A percentile compares a stretch with the other conserved stretches of the same genome.
Evolutionary conservation across 2,329 filamentous ascomycete species (phyloP).

Genomic region (Chaetomium strumarium): DNA sequence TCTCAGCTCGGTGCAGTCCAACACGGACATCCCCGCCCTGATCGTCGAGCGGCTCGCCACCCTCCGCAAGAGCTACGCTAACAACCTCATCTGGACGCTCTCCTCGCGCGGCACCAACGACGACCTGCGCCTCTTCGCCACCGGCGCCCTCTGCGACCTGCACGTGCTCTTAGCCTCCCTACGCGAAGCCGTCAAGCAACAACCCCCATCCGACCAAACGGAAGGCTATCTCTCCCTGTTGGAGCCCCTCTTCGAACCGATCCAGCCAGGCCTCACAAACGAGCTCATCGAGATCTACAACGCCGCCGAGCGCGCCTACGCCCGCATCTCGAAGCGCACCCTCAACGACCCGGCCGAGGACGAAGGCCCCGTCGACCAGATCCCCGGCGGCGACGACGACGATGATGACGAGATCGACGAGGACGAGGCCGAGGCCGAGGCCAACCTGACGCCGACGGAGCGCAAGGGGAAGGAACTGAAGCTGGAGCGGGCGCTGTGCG

Average conservation of each 20-base stretch:
- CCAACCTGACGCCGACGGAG: constrained; percentile 50
- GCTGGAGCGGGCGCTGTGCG: constrained; percentile 79
- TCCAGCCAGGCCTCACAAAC: constrained; percentile 56
- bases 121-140: constrained; percentile 68
- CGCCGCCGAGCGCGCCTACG: constrained; percentile 68
- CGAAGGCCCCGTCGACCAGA: neutral
- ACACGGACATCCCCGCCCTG: constrained; percentile 48
- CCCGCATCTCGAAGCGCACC: constrained; percentile 60
- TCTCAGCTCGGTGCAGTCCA: constrained; percentile 47
- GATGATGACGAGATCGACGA: constrained; percentile 41
- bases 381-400: constrained; percentile 31
- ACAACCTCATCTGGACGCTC: constrained; percentile 61
- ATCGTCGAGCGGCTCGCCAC: constrained; percentile 56
- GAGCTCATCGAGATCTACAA: constrained; percentile 73
- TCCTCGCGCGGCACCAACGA: constrained; percentile 66
- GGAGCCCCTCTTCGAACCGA: constrained; percentile 59
- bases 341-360: constrained; percentile 41
- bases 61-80: constrained; percentile 51
- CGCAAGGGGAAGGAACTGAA: constrained; percentile 62
- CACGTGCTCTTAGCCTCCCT: constrained; percentile 74
- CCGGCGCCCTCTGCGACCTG: constrained; percentile 73
- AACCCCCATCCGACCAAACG: neutral
- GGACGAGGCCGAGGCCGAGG: constrained; percentile 51
- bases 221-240: constrained; percentile 42
- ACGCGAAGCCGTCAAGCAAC: constrained; percentile 46